Conservation (phyloP, 75 land plant genomes). For the Pseudotsuga menziesii region DNA sequence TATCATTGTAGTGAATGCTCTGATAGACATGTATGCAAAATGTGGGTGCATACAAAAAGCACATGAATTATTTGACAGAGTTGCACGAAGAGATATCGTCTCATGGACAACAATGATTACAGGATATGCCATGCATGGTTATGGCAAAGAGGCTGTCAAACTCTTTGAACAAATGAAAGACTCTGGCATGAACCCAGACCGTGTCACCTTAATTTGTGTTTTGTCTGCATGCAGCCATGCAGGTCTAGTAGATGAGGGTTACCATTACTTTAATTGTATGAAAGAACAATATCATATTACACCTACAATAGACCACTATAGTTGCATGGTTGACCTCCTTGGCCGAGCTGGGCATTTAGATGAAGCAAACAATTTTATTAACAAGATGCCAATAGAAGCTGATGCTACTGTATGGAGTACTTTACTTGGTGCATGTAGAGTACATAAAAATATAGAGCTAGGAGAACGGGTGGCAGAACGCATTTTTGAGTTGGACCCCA, state of each 20-base stretch:
- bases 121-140: not conserved
- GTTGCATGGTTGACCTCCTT: constrained; percentile 12
- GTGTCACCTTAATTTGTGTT: not conserved
- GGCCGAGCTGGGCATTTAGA: constrained; percentile 4
- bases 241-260: not conserved
- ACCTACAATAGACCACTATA: constrained; percentile 1
- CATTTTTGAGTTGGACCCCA: not conserved
- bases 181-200: not conserved
- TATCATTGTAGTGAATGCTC: constrained; percentile 20
- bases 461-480: not conserved
- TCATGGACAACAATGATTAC: constrained; percentile 35
- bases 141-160: not conserved
- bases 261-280: constrained; percentile 11
- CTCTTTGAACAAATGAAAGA: not conserved
- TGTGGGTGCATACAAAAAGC: constrained; percentile 28
- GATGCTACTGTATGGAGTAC: constrained; percentile 8
- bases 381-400: not conserved
- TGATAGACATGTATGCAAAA: constrained; percentile 29
- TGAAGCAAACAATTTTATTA: constrained; percentile 5
- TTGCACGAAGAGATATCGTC: constrained; percentile 19
- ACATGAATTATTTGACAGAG: constrained; percentile 28
- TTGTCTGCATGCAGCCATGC: not conserved
- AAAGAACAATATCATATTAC: not conserved
- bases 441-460: not conserved
- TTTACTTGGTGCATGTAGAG: not conserved